Conservation (phyloP, 805 yeast genomes). For the Lipomyces spencermartinsiae region DNA sequence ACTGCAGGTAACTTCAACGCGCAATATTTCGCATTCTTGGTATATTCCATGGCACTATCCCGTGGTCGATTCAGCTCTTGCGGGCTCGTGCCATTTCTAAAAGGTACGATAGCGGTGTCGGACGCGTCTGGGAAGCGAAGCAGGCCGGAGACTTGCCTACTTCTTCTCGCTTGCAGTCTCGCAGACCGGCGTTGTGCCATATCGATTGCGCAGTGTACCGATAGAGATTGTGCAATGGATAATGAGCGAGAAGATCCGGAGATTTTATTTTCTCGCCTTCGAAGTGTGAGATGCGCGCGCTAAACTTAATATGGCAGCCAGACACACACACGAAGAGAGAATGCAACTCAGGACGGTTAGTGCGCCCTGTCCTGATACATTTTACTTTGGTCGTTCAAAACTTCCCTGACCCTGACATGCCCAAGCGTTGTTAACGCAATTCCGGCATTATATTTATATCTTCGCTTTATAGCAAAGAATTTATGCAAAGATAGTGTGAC, state of each 20-base stretch:
- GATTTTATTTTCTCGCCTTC: no score
- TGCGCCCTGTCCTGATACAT: no score
- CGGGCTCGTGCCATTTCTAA: not conserved
- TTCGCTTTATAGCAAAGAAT: no score
- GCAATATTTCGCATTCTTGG: slow-evolving; percentile 63
- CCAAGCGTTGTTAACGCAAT: no score
- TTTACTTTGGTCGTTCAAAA: no score
- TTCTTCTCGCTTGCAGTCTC: slow-evolving; percentile 30
- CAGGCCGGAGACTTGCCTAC: slow-evolving; percentile 29
- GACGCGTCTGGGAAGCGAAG: slow-evolving; percentile 19
- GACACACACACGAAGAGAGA: no score
- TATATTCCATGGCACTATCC: slow-evolving; percentile 54
- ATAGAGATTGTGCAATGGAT: not conserved
- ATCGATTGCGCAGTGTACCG: not conserved
- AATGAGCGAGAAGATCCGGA: not conserved
- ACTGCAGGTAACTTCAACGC: slow-evolving; percentile 62
- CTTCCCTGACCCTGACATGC: no score
- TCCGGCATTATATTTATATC: no score
- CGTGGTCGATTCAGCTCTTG: slow-evolving; percentile 8
- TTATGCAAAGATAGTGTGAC: no score
- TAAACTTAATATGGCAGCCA: no score
- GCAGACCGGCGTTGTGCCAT: slow-evolving; percentile 30
- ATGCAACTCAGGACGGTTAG: no score
- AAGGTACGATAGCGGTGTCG: not conserved
- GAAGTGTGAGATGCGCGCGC: no score